Base-by-base conservation (phyloP, 495 filamentous ascomycete species). In the Podospora anserina region DNA sequence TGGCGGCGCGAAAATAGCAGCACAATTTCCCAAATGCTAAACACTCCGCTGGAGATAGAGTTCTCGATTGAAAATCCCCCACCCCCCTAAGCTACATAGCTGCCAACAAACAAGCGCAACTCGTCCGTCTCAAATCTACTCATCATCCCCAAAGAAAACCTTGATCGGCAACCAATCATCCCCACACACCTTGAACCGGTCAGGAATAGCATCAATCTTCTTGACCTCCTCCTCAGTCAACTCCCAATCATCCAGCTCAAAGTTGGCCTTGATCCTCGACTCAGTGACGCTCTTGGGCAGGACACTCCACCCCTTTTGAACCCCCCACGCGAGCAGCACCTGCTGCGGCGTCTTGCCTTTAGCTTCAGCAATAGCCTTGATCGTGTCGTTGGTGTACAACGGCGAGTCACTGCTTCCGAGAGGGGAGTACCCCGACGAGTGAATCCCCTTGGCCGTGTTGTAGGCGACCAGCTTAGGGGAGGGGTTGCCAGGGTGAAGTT, bases 71-170 rank as follows among this genome's bases (percentile, higher is more conserved):
- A 32, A 32, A 23, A 23, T 23, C 23, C 23, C 23, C 23, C 23
- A 1, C 23, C 23, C 1, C 7, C 30, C 30, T 32, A 7, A 32
- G 30, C 30, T 32, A 7, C 4, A 7, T 32, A 32, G 1, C 30
- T 32, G 30, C 30, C 30, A 32, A 32, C 30, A 16, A 49, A 49
- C 15, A 5, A 39, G 11, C 34, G 11, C 34, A 11, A 49, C 39
- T 49, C 7, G 23, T 23, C 1, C 23, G 23, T 23, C 15, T 49
- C 13, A 16, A 49, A 5, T 49, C 7, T 61, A 77, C 67, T 94
- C 91, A 71, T 93, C 92, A 77, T 94, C 91, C 11, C 91, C 92
- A 78, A 92, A 92, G 85, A 95, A 95, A 7, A 94, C 90, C 85
- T 90, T 91, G 34, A 92, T 73, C 3, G 90, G 90, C 73, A 93